Percentiles rank a stretch among this genome's conserved stretches.
These are phyloP conservation scores for Globisporangium spiculum DNA, from an alignment of 352 stramenopile species.

Conservation along the genomic window DNA sequence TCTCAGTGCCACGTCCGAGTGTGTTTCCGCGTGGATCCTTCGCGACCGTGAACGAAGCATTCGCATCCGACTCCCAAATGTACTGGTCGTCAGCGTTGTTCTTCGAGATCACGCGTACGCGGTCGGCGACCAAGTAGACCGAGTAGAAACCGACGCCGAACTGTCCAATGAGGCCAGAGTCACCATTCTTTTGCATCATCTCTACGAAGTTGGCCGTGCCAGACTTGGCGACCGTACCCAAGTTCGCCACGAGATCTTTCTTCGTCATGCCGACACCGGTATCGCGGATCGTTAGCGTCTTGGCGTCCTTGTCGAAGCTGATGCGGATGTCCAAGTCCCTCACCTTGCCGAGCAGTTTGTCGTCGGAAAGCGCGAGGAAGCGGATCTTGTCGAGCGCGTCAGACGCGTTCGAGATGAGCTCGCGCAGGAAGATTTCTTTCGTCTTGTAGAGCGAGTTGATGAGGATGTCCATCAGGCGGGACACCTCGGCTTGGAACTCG, in stretches of 20 bases:
- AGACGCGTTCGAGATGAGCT: constrained; percentile 99
- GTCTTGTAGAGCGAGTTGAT: constrained; percentile 79
- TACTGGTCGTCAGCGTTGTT: constrained; percentile 97
- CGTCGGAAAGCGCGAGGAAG: constrained; percentile 88
- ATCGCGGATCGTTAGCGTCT: constrained; percentile 98
- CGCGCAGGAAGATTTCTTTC: constrained; percentile 97
- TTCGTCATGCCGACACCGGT: constrained; percentile 99
- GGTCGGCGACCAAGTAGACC: constrained; percentile 97
- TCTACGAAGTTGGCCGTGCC: constrained; percentile 99
- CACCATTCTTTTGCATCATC: constrained; percentile 86
- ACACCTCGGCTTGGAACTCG: constrained; percentile 96
- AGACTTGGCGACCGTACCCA: constrained; percentile 98
- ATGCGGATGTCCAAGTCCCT: constrained; percentile 97
- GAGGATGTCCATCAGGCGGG: constrained; percentile 93
- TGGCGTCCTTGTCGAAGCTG: constrained; percentile 93
- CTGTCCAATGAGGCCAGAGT: constrained; percentile 97
- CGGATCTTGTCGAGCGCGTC: constrained; percentile 99
- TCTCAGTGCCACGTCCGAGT: constrained; percentile 96
- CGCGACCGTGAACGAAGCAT: constrained; percentile 94
- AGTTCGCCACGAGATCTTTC: constrained; percentile 94
- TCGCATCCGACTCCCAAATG: constrained; percentile 98
- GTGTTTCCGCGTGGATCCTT: constrained; percentile 96
- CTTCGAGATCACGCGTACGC: constrained; percentile 96
- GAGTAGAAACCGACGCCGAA: constrained; percentile 99
- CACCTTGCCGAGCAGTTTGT: constrained; percentile 93